A percentile compares a stretch with the other conserved stretches of the same genome.
phyloP scores from a whole-genome alignment of 2,329 filamentous ascomycete genomes.

The Penicillium sp. region DNA sequence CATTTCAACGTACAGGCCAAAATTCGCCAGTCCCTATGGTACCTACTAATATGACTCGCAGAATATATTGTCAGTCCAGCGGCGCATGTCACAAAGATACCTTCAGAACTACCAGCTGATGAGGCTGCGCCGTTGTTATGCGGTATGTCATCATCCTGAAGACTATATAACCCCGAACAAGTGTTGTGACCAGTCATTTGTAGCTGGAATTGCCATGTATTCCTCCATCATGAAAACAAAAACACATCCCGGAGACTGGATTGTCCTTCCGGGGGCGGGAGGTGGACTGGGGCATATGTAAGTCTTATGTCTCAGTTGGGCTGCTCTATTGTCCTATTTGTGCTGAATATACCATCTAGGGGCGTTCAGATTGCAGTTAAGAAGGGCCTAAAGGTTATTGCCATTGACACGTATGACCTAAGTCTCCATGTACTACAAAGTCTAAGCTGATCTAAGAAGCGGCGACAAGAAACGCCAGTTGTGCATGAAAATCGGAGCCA shows the following conservation, averaged over 20 bases:
- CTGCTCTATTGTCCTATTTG: not conserved
- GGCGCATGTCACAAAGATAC: conserved; percentile 43
- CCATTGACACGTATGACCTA: conserved; percentile 40
- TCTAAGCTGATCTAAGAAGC: conserved; percentile 22
- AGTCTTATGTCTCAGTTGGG: not conserved
- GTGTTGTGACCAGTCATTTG: not conserved
- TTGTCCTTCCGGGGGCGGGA: conserved; percentile 43
- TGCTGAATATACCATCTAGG: conserved; percentile 25
- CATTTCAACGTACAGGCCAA: conserved; percentile 36
- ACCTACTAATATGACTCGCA: conserved; percentile 9
- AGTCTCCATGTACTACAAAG: not conserved
- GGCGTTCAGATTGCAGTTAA: conserved; percentile 44
- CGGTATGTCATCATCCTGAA: conserved; percentile 29
- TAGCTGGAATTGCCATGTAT: conserved; percentile 47
- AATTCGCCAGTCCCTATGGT: not conserved
- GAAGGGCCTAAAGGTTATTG: conserved; percentile 43
- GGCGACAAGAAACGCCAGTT: conserved; percentile 41
- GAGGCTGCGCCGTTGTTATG: conserved; percentile 44
- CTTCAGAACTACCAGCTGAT: conserved; percentile 36
- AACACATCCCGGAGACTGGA: conserved; percentile 39
- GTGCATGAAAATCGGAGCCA: conserved; percentile 40
- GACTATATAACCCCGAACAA: not conserved
- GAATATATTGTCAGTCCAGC: conserved; percentile 44
- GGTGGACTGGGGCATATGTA: conserved; percentile 48
- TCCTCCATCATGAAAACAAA: conserved; percentile 46